A percentile compares a stretch with the other conserved stretches of the same genome.
phyloP scores from a whole-genome alignment of 208 protist species.

The Acanthamoeba polyphaga region DNA sequence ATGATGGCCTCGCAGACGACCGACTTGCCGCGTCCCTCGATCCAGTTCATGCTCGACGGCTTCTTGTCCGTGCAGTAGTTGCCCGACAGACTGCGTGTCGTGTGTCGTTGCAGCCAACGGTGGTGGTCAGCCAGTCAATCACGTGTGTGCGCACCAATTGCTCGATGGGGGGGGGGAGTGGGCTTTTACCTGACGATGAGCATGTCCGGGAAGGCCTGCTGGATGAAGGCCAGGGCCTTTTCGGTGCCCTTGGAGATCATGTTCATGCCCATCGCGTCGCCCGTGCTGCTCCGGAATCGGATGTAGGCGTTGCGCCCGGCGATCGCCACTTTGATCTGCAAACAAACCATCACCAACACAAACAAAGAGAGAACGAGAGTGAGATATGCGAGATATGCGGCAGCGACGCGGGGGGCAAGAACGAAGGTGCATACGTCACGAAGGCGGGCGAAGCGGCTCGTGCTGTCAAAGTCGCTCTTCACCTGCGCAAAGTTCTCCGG shows the following conservation, averaged over 20 bases:
- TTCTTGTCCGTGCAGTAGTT: constrained; percentile 99
- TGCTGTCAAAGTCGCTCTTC: constrained; percentile 94
- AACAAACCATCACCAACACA: not conserved
- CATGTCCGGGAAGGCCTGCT: constrained; percentile 93
- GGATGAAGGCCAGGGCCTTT: constrained; percentile 93
- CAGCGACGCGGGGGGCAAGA: not conserved
- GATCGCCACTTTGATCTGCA: constrained; percentile 89
- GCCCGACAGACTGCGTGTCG: constrained; percentile 91
- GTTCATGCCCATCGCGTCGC: constrained; percentile 99
- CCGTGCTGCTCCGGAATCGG: constrained; percentile 84
- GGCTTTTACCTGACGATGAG: constrained; percentile 89
- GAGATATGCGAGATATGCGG: not conserved
- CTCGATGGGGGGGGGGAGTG: not conserved
- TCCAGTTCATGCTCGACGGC: constrained; percentile 98
- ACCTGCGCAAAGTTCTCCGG: constrained; percentile 92
- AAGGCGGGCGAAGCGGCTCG: constrained; percentile 96
- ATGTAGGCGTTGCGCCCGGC: constrained; percentile 89
- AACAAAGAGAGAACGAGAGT: not conserved
- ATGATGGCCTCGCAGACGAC: constrained; percentile 97
- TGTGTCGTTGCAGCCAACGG: not conserved
- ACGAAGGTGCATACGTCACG: not conserved
- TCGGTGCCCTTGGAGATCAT: constrained; percentile 99
- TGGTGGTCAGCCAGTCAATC: too few relatives aligned
- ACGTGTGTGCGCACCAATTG: not conserved
- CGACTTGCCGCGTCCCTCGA: constrained; percentile 97